Conservation (phyloP, 176 grass and related monocot species). For the Zizania latifolia region DNA sequence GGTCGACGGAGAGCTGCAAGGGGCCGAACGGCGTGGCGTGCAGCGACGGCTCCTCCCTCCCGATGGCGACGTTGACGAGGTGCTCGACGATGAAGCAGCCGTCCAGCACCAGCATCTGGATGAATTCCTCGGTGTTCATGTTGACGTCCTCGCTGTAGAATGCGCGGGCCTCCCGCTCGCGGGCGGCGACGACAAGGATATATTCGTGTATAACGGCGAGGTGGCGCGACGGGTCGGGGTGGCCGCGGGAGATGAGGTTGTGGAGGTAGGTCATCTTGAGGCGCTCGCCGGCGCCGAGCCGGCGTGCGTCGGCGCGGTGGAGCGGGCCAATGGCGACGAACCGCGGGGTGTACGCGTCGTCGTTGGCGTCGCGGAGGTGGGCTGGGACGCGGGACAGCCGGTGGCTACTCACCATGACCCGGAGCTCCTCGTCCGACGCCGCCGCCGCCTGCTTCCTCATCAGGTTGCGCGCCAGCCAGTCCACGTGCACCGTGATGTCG, state of each 20-base stretch:
- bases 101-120: conserved; percentile 47
- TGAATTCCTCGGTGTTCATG: not conserved
- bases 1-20: conserved; percentile 38
- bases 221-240: not conserved
- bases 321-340: conserved; percentile 48
- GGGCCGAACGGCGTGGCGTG: conserved; percentile 41
- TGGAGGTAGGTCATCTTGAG: conserved; percentile 44
- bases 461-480: conserved; percentile 20
- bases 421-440: conserved; percentile 23
- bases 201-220: conserved; percentile 30
- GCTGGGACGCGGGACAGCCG: conserved; percentile 28
- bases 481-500: conserved; percentile 36
- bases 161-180: conserved; percentile 34
- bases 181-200: conserved; percentile 19
- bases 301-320: not conserved
- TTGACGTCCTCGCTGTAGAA: conserved; percentile 35
- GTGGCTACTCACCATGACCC: not conserved
- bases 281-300: not conserved
- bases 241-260: conserved; percentile 48
- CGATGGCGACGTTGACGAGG: conserved; percentile 21
- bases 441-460: conserved; percentile 23
- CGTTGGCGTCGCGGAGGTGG: conserved; percentile 14
- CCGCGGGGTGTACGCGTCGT: conserved; percentile 30
- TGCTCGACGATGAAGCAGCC: conserved; percentile 58
- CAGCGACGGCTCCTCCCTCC: conserved; percentile 21